Conservation (phyloP, 129 eudicot genomes). For the Arctium lappa region DNA sequence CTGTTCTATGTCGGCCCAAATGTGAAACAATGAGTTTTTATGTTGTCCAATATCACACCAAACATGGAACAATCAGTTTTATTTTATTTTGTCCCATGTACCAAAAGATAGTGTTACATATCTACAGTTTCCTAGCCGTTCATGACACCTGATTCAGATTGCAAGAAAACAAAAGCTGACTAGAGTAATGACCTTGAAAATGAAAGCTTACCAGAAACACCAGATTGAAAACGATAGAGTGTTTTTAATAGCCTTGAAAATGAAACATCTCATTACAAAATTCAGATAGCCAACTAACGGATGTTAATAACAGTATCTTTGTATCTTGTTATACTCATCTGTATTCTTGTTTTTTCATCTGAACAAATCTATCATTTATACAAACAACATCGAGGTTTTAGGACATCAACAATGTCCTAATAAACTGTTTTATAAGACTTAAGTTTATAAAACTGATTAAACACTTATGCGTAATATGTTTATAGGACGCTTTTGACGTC, state of each 20-base stretch:
- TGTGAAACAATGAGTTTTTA: too few relatives aligned
- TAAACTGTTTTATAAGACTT: too few relatives aligned
- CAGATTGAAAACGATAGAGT: conserved; percentile 3
- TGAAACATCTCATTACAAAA: background rate
- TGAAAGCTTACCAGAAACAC: conserved; percentile 2
- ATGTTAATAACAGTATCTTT: background rate
- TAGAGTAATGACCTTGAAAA: conserved; percentile 11
- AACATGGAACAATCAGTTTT: too few relatives aligned
- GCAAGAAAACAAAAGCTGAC: background rate
- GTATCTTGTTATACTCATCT: background rate
- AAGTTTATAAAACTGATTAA: background rate
- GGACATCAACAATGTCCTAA: background rate
- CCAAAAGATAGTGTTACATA: background rate
- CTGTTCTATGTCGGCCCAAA: too few relatives aligned
- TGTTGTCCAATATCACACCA: too few relatives aligned
- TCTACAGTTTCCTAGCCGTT: background rate
- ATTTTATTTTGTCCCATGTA: too few relatives aligned
- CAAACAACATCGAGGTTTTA: background rate
- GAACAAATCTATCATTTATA: background rate
- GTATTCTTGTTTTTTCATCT: background rate
- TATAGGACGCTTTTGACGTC: background rate
- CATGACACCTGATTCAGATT: background rate
- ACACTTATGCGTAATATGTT: background rate
- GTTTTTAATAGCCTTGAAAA: background rate
- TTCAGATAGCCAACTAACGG: conserved; percentile 9